Percentiles rank a stretch among this genome's conserved stretches.
These are phyloP conservation scores for Polyporus arcularius DNA, from an alignment of 768 basidiomycete species.

Conservation along the genomic window DNA sequence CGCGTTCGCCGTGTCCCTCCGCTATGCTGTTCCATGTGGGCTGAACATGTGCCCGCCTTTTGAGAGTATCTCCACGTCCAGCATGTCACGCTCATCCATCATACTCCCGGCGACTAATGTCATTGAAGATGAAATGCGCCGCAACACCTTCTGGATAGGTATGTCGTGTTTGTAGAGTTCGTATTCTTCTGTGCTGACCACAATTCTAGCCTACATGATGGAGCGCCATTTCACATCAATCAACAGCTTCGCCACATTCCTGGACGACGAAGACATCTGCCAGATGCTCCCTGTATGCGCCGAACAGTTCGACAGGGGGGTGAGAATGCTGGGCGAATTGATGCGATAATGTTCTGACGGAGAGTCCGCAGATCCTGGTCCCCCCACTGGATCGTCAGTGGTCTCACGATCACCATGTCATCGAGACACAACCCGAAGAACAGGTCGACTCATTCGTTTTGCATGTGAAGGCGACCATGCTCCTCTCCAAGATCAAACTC, in stretches of 20 bases:
- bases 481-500: slow-evolving; percentile 61
- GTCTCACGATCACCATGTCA: slow-evolving; percentile 61
- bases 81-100: slow-evolving; percentile 54
- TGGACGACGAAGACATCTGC: slow-evolving; percentile 75
- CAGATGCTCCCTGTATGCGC: slow-evolving; percentile 67
- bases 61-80: slow-evolving; percentile 60
- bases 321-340: slow-evolving; percentile 32
- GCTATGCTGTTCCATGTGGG: slow-evolving; percentile 63
- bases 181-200: background rate
- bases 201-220: slow-evolving; percentile 48
- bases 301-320: slow-evolving; percentile 62
- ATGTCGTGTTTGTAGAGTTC: background rate
- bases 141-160: slow-evolving; percentile 65
- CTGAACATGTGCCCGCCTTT: slow-evolving; percentile 71
- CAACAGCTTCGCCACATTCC: slow-evolving; percentile 69
- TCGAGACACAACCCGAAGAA: slow-evolving; percentile 60
- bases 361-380: slow-evolving; percentile 22
- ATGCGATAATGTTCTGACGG: slow-evolving; percentile 10
- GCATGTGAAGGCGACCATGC: slow-evolving; percentile 67
- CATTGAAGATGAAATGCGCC: slow-evolving; percentile 68
- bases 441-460: slow-evolving; percentile 72
- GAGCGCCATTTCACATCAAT: slow-evolving; percentile 69
- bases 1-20: slow-evolving; percentile 55
- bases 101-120: slow-evolving; percentile 59
- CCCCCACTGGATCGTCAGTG: slow-evolving; percentile 58